A percentile compares a stretch with the other conserved stretches of the same genome.
Evolutionary conservation across 441 rosid genomes (phyloP).

Genomic region (Capsella rubella): DNA sequence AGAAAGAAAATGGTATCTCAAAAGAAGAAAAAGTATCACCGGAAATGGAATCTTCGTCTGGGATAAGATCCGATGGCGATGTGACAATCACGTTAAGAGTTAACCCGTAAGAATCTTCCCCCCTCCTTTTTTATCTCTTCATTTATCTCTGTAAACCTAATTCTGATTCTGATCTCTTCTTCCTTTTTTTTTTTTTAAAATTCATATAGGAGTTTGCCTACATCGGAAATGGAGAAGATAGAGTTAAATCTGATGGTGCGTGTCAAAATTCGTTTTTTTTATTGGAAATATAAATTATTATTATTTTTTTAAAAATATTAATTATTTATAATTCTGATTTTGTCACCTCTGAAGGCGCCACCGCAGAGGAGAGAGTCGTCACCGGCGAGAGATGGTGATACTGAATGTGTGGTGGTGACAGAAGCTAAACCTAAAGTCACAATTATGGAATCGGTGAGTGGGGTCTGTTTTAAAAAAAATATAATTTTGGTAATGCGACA

Average conservation of each 20-base stretch:
- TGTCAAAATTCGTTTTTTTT: conserved; percentile 12
- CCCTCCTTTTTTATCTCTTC: background rate
- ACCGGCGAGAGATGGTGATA: conserved; percentile 68
- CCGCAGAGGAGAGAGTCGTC: conserved; percentile 53
- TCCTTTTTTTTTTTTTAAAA: background rate
- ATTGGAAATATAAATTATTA: background rate
- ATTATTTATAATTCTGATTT: background rate
- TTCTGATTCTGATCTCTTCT: background rate
- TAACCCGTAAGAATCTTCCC: conserved; percentile 52
- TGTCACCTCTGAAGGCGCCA: conserved; percentile 51
- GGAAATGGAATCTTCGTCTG: conserved; percentile 52
- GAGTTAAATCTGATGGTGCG: conserved; percentile 92
- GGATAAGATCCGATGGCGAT: conserved; percentile 53
- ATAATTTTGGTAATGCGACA: conserved; percentile 10
- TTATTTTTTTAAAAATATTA: background rate
- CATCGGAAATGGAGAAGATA: conserved; percentile 62
- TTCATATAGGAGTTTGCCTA: conserved; percentile 45
- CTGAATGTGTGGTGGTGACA: conserved; percentile 55
- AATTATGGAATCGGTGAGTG: conserved; percentile 62
- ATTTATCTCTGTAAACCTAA: background rate
- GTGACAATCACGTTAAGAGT: conserved; percentile 45
- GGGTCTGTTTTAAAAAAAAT: too few relatives aligned
- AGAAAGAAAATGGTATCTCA: background rate
- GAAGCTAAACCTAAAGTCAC: conserved; percentile 59
- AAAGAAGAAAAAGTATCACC: conserved; percentile 62